Conservation (phyloP, 768 basidiomycete genomes). For the Auricularia sp. region DNA sequence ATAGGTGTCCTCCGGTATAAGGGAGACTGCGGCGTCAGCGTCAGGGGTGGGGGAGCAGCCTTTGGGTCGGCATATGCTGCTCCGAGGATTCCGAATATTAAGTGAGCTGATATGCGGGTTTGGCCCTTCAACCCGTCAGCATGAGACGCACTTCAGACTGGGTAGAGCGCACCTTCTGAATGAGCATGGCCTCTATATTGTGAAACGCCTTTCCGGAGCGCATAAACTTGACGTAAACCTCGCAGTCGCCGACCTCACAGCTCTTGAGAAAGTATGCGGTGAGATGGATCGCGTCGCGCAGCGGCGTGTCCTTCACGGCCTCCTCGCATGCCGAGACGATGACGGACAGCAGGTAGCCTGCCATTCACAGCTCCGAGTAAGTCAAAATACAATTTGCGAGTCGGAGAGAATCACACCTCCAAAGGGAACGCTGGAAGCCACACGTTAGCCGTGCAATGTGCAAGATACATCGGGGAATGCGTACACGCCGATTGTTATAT, state of each 20-base stretch:
- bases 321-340: not conserved
- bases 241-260: constrained; percentile 30
- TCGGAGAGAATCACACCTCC: not conserved
- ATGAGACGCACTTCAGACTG: too few species aligned
- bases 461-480: not conserved
- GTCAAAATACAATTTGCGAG: not conserved
- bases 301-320: constrained; percentile 21
- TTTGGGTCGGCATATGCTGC: not conserved
- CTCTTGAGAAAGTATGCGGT: constrained; percentile 48
- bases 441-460: not conserved
- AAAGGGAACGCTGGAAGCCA: not conserved
- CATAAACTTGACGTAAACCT: constrained; percentile 37
- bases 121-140: constrained; percentile 24
- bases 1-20: not conserved
- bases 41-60: not conserved
- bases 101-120: constrained; percentile 40
- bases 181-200: constrained; percentile 46
- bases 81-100: constrained; percentile 42
- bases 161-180: constrained; percentile 39
- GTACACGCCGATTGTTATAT: not conserved
- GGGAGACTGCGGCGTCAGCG: not conserved
- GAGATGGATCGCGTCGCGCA: constrained; percentile 49
- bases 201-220: constrained; percentile 44
- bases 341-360: not conserved
- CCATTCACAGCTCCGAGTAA: not conserved